These are phyloP conservation scores for Scenedesmus sp. DNA, from an alignment of 163 green algal species.

Conservation along the genomic window DNA sequence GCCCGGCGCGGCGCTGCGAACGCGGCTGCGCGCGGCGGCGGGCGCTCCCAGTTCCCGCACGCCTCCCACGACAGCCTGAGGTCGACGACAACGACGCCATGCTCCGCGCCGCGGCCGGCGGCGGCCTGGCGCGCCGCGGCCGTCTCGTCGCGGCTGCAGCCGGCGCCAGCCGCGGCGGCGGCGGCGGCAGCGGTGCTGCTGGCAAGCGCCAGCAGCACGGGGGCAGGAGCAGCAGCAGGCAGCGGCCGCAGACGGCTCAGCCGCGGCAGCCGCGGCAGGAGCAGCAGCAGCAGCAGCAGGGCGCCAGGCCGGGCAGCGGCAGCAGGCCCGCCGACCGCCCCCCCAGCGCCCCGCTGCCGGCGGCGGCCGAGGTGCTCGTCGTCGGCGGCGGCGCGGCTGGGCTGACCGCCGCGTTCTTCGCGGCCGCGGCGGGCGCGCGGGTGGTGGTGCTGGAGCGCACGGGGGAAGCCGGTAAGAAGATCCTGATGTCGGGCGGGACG, in stretches of 20 bases:
- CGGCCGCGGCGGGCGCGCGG: slow-evolving; percentile 64
- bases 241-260: background rate
- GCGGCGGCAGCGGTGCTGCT: background rate
- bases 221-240: slow-evolving; percentile 22
- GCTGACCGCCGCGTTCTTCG: slow-evolving; percentile 85
- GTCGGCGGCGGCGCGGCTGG: slow-evolving; percentile 82
- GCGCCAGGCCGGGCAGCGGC: background rate
- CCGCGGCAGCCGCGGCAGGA: background rate
- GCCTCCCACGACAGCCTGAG: too few species aligned
- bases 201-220: too few species aligned
- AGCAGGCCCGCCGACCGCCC: too few species aligned
- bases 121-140: too few species aligned
- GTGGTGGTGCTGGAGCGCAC: slow-evolving; percentile 83
- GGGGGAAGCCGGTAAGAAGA: slow-evolving; percentile 82
- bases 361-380: slow-evolving; percentile 55
- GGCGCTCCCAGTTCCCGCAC: too few species aligned
- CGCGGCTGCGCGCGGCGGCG: too few species aligned
- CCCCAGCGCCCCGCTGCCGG: slow-evolving; percentile 23
- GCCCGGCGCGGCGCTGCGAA: too few species aligned
- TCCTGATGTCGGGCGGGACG: slow-evolving; percentile 87
- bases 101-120: too few species aligned
- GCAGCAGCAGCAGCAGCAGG: background rate
- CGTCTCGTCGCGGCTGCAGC: too few species aligned
- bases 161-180: background rate
- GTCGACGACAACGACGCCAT: too few species aligned